Conservation (phyloP, 2,329 filamentous ascomycete genomes). For the Fusarium cicatricum region DNA sequence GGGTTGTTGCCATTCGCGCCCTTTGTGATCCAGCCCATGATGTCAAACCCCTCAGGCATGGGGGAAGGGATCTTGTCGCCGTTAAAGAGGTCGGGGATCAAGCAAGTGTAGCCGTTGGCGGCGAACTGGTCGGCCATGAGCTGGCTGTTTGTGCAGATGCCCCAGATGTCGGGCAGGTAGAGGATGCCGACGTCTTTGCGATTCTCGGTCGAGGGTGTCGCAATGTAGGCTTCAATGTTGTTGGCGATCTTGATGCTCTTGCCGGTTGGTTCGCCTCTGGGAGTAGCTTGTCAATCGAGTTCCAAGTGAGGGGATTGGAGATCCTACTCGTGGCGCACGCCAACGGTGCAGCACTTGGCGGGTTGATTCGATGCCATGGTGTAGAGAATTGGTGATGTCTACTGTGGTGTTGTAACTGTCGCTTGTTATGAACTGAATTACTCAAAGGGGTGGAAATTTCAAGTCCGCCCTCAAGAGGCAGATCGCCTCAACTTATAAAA, state of each 20-base stretch:
- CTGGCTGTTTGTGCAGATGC: conserved; percentile 52
- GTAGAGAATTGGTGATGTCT: background rate
- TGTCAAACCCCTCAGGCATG: conserved; percentile 40
- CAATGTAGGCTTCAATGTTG: conserved; percentile 60
- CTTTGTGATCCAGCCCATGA: conserved; percentile 47
- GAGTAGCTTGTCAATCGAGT: background rate
- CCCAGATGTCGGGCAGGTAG: conserved; percentile 50
- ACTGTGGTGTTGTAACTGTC: background rate
- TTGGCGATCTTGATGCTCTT: conserved; percentile 55
- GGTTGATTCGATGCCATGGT: conserved; percentile 64
- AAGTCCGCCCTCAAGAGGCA: too few relatives aligned
- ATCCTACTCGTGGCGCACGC: conserved; percentile 62
- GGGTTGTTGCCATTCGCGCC: conserved; percentile 59
- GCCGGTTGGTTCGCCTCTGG: conserved; percentile 59
- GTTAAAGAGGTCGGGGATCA: conserved; percentile 51
- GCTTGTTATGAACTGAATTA: too few relatives aligned
- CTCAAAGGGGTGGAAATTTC: too few relatives aligned
- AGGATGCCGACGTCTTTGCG: conserved; percentile 45
- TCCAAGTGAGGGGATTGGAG: background rate
- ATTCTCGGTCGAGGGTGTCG: conserved; percentile 50
- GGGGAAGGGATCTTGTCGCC: conserved; percentile 46
- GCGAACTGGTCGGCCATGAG: conserved; percentile 53
- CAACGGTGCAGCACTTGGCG: conserved; percentile 60
- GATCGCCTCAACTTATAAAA: background rate
- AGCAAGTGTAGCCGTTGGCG: conserved; percentile 49